Percentiles rank a stretch among this genome's conserved stretches.
Conservation (phyloP, 257 asterid species). For the Jasminum sambac region DNA sequence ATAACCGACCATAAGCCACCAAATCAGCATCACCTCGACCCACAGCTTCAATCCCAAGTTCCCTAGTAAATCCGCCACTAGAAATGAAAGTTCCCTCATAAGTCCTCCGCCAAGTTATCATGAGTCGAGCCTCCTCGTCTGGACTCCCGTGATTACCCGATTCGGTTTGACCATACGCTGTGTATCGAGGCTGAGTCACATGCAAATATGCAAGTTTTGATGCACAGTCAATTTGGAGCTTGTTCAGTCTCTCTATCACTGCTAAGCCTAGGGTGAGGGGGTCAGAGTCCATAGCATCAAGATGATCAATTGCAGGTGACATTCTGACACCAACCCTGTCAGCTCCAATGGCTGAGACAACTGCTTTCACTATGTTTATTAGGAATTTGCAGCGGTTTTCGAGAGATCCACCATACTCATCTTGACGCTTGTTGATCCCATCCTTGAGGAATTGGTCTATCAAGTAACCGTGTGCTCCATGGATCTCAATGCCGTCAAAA, state of each 20-base stretch:
- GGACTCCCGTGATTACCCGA: constrained; percentile 69
- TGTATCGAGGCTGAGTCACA: constrained; percentile 85
- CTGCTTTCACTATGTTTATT: constrained; percentile 57
- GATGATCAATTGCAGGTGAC: constrained; percentile 94
- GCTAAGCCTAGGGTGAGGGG: constrained; percentile 76
- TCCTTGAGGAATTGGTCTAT: constrained; percentile 87
- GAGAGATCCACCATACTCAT: constrained; percentile 81
- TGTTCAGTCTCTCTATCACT: constrained; percentile 67
- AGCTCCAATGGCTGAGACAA: constrained; percentile 68
- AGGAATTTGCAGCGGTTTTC: constrained; percentile 76
- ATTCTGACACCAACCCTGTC: constrained; percentile 75
- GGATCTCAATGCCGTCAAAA: constrained; percentile 88
- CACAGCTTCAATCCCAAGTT: constrained; percentile 62
- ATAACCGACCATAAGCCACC: constrained; percentile 62
- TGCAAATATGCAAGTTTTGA: constrained; percentile 75
- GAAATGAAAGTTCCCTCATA: constrained; percentile 64
- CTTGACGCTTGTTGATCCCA: constrained; percentile 82
- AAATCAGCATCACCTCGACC: constrained; percentile 56
- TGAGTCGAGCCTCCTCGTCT: constrained; percentile 60
- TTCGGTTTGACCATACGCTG: constrained; percentile 76
- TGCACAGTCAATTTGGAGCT: constrained; percentile 42
- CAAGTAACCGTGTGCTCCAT: constrained; percentile 94
- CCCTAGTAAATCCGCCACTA: constrained; percentile 68
- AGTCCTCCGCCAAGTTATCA: constrained; percentile 60
- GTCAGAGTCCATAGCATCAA: constrained; percentile 84